Conservation (phyloP, 345 rosid species). For the Geranium rotundifolium region DNA sequence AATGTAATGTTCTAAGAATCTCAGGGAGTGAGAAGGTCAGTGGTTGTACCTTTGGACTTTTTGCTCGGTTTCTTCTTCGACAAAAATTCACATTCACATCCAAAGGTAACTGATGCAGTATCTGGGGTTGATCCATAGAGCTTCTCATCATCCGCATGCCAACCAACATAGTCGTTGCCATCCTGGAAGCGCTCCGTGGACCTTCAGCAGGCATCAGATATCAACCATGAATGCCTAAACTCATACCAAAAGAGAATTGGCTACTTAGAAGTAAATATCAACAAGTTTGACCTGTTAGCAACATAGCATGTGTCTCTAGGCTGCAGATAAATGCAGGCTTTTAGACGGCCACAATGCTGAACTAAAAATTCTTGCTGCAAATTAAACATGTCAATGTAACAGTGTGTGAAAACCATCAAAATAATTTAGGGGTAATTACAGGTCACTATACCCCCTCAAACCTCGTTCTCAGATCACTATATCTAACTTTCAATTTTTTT, state of each 20-base stretch:
- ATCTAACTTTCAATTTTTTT: too few relatives aligned
- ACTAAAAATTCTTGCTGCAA: too few relatives aligned
- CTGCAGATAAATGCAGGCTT: slow-evolving; percentile 19
- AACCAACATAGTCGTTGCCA: slow-evolving; percentile 61
- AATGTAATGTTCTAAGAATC: too few relatives aligned
- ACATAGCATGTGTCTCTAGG: slow-evolving; percentile 83
- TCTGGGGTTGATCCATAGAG: slow-evolving; percentile 63
- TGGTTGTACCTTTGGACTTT: slow-evolving; percentile 32
- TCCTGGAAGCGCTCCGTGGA: slow-evolving; percentile 58
- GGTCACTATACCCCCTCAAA: too few relatives aligned
- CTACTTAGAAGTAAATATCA: slow-evolving; percentile 62
- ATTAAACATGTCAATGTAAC: too few relatives aligned
- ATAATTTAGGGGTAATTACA: too few relatives aligned
- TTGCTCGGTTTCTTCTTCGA: slow-evolving; percentile 46
- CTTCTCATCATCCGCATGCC: slow-evolving; percentile 91
- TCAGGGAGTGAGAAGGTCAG: not conserved
- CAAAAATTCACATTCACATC: slow-evolving; percentile 79
- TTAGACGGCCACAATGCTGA: too few relatives aligned
- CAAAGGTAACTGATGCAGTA: slow-evolving; percentile 78
- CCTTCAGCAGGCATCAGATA: slow-evolving; percentile 27
- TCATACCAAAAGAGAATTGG: slow-evolving; percentile 78
- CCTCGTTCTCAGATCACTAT: too few relatives aligned
- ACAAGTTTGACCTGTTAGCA: slow-evolving; percentile 48
- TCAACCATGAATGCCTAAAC: slow-evolving; percentile 19
- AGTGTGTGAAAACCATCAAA: too few relatives aligned